Percentiles rank a stretch among this genome's conserved stretches.
Evolutionary conservation across 2,329 filamentous ascomycete genomes (phyloP).

Genomic region (Stachybotrys elegans): DNA sequence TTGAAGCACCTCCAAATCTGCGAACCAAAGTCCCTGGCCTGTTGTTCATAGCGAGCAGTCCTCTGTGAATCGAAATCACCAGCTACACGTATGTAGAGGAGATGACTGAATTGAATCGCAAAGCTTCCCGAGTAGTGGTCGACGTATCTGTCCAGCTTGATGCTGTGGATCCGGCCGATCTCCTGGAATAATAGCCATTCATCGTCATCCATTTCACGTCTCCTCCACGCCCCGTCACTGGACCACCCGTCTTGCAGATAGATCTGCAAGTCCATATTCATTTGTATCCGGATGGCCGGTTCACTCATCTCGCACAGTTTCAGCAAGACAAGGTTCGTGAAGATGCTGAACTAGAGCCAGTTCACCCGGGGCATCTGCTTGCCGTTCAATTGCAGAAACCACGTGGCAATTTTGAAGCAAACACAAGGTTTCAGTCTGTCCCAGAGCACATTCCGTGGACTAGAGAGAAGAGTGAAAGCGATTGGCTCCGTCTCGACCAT

Average conservation of each 20-base stretch:
- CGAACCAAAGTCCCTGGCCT: slow-evolving; percentile 32
- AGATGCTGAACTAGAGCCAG: slow-evolving; percentile 46
- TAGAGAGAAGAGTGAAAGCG: slow-evolving; percentile 37
- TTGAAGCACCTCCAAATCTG: slow-evolving; percentile 45
- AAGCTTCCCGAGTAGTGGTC: slow-evolving; percentile 50
- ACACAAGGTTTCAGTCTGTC: slow-evolving; percentile 17
- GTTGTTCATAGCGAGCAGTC: slow-evolving; percentile 26
- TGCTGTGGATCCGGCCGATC: slow-evolving; percentile 3
- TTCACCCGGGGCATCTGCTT: slow-evolving; percentile 40
- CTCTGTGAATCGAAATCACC: slow-evolving; percentile 32
- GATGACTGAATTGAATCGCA: slow-evolving; percentile 44
- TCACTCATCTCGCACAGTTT: slow-evolving; percentile 29
- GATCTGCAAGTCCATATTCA: slow-evolving; percentile 29
- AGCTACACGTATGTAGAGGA: slow-evolving; percentile 38
- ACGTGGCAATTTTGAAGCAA: slow-evolving; percentile 28
- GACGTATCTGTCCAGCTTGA: slow-evolving; percentile 25
- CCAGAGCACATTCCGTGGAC: slow-evolving; percentile 26
- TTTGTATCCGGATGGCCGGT: neutral
- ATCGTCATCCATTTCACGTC: slow-evolving; percentile 10
- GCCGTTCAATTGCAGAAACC: slow-evolving; percentile 35
- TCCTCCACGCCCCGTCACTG: slow-evolving; percentile 36
- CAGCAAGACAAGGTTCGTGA: slow-evolving; percentile 40
- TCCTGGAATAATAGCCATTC: neutral
- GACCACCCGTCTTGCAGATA: slow-evolving; percentile 40
- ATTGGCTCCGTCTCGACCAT: slow-evolving; percentile 50